Evolutionary conservation across 2,329 filamentous ascomycete species (phyloP), one percentile per base, ranked within the genome.

Genomic region (Lachnellula arida): DNA sequence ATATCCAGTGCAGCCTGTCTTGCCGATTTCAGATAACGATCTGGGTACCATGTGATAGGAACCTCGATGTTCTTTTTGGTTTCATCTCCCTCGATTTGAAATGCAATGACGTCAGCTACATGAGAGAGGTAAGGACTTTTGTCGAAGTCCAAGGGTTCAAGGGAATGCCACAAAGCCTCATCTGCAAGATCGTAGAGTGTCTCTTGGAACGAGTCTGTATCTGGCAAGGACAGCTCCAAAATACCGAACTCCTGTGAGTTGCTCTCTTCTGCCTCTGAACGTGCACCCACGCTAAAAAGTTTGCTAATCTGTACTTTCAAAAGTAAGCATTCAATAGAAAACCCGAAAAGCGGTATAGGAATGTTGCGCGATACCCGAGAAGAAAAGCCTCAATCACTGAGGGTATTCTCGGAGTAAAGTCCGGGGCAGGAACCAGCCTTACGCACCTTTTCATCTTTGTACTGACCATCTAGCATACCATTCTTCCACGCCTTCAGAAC

Each of bases 31-130:
- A 80, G 67, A 55, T 82, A 84, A n/a, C 74, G 76, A 65, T 83
- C 80, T 1, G 78, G 76, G 60, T 81, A 82, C 58, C 81, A 75
- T 12, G 76, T 68, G 43, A 71, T 68, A 5, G 81, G 81, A 35
- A 84, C 75, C 3, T 81, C 77, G 43, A 81, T 71, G 2, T 72
- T 72, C 46, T 74, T 74, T 7, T 69, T 64, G 4, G 76, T 70
- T 2, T 75, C 76, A 4, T 73, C 69, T 15, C 71, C 70, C 17
- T 63, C 62, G 12, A 83, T 64, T 44, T 74, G 74, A 39, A 83
- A 71, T 7, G 74, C 73, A 23, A 84, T 61, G 3, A 82, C 73
- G n/a, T 82, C 78, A 4, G 77, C 77, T 23, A 70, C 60, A 46
- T 67, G 65, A 22, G 60, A 62, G n/a, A 71, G 57, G 51, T 66